Conservation (phyloP, 805 yeast species). For the Brettanomyces anomalus region DNA sequence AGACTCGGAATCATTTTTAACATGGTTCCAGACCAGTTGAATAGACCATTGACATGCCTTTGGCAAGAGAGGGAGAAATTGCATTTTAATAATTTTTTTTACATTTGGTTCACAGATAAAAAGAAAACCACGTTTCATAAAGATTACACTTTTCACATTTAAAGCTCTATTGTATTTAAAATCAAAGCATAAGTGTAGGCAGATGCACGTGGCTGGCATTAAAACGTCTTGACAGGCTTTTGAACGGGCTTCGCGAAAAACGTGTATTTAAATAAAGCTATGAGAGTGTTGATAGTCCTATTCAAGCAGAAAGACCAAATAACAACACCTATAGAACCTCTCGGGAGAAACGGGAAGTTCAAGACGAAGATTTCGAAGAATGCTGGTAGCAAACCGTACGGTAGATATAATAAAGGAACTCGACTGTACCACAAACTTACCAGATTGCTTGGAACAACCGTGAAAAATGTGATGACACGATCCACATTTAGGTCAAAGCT, state of each 20-base stretch:
- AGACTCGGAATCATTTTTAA: not conserved
- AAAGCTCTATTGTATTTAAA: too few relatives aligned
- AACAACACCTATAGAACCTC: constrained; percentile 53
- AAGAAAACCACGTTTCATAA: too few relatives aligned
- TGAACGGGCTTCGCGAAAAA: not conserved
- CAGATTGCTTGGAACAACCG: constrained; percentile 39
- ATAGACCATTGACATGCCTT: not conserved
- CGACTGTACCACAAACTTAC: constrained; percentile 46
- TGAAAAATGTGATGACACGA: constrained; percentile 27
- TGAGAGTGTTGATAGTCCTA: not conserved
- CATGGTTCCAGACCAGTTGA: too few relatives aligned
- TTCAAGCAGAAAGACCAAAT: constrained; percentile 41
- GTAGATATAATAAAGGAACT: constrained; percentile 48
- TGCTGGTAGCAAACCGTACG: constrained; percentile 47
- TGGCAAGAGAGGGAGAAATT: too few relatives aligned
- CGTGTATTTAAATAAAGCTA: not conserved
- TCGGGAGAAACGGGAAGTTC: constrained; percentile 55
- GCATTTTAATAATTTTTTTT: too few relatives aligned
- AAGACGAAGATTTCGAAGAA: constrained; percentile 40
- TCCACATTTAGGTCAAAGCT: constrained; percentile 27
- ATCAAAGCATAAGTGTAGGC: too few relatives aligned
- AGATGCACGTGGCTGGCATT: too few relatives aligned
- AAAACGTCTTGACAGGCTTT: not conserved
- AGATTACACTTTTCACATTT: too few relatives aligned
- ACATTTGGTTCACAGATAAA: too few relatives aligned